These are phyloP conservation scores for Fusarium transvaalense DNA, from an alignment of 2,329 filamentous ascomycete species.

Conservation along the genomic window DNA sequence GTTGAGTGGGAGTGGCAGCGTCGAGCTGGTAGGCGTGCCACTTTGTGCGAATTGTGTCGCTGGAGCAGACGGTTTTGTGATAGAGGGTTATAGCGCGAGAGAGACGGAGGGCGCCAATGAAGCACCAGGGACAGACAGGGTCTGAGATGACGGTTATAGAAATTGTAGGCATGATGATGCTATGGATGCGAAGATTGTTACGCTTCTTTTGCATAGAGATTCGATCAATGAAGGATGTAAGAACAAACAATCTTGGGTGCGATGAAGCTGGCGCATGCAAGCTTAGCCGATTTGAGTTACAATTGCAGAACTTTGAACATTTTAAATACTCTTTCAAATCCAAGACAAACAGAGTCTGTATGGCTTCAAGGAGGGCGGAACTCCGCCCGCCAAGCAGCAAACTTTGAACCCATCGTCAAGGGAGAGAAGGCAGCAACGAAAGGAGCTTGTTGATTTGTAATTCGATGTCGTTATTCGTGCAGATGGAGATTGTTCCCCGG, in stretches of 20 bases:
- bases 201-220: neutral
- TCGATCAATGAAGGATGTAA: neutral
- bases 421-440: neutral
- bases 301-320: neutral
- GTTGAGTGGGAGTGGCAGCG: slow-evolving; percentile 67
- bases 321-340: neutral
- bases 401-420: neutral
- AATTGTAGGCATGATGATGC: slow-evolving; percentile 74
- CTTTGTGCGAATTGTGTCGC: slow-evolving; percentile 77
- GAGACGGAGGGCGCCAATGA: slow-evolving; percentile 82
- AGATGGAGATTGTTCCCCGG: slow-evolving; percentile 36
- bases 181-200: neutral
- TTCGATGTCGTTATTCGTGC: neutral
- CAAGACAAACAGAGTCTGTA: neutral
- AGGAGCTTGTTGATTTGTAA: neutral
- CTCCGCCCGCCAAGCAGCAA: slow-evolving; percentile 37
- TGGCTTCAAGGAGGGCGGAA: slow-evolving; percentile 38
- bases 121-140: slow-evolving; percentile 84
- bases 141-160: slow-evolving; percentile 84
- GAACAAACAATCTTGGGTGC: neutral
- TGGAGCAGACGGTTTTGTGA: slow-evolving; percentile 69
- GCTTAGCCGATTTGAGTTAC: neutral
- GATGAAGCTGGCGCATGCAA: neutral
- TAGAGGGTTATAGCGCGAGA: slow-evolving; percentile 77
- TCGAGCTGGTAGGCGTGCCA: slow-evolving; percentile 89